Evolutionary conservation across 192 early-diverging fungal genomes (phyloP), one percentile per base, ranked within the genome.

Genomic region (Backusella tarrabulga): DNA sequence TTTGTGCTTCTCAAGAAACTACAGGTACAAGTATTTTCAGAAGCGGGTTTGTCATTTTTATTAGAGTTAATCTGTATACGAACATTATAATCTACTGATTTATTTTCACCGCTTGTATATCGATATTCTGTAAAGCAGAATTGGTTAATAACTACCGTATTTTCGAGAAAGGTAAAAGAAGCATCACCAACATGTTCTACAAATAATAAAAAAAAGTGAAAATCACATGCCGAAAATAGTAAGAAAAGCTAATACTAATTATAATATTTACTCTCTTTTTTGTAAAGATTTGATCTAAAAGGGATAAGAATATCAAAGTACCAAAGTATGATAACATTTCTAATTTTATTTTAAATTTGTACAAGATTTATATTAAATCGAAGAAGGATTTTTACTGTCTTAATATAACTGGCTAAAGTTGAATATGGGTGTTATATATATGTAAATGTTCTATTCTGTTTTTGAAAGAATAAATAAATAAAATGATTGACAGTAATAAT

Each of bases 301-400:
- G n/a, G 54, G 26, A 29, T 29, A 63, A 12, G 9, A 63, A 63
- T 63, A 63, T 63, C 56, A 29, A 63, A 63, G 23, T 63, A 63
- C 29, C 56, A 29, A 63, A 63, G 12, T 63, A 63, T 63, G 56
- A 63, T 63, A 63, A 63, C 56, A 63, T 63, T 63, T 63, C 56
- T 63, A 63, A 63, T 63, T 63, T 63, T 63, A 63, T 63, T 63
- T 63, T 63, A 63, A 63, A 63, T 63, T 63, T 63, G 56, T 63
- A 63, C 56, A 29, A 63, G 56, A 9, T 63, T 63, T 63, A 63
- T 63, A 63, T 63, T 63, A 63, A 63, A 63, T 63, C 56, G 26
- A 63, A 63, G 12, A 63, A 14, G 26, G 23, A 63, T 63, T 11
- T 63, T 11, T 63, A 63, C 56, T 63, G 23, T 14, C 11, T 26